Percentiles rank a stretch among this genome's conserved stretches.
Evolutionary conservation across 768 basidiomycete genomes (phyloP).

Genomic region (Leccinellum rugosiceps): DNA sequence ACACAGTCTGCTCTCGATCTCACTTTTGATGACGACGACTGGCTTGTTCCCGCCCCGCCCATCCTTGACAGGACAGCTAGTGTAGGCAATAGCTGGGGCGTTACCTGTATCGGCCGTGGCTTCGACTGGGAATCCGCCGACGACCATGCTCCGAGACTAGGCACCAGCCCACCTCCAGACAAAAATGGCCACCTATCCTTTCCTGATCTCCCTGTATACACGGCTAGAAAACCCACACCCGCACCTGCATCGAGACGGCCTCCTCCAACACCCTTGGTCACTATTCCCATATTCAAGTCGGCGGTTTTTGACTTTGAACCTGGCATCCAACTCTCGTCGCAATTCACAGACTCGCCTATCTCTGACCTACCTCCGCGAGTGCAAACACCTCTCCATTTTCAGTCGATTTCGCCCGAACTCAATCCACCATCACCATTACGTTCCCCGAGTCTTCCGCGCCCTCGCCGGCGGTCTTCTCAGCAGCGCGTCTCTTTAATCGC

Average conservation of each 20-base stretch:
- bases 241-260: constrained; percentile 10
- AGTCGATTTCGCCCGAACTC: constrained; percentile 15
- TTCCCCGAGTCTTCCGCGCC: constrained; percentile 58
- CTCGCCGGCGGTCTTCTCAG: constrained; percentile 76
- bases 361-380: constrained; percentile 29
- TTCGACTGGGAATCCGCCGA: constrained; percentile 65
- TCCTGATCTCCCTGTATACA: constrained; percentile 12
- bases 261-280: constrained; percentile 11
- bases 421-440: constrained; percentile 36
- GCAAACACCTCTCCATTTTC: constrained; percentile 21
- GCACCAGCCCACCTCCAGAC: constrained; percentile 5
- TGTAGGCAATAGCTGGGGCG: constrained; percentile 78
- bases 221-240: constrained; percentile 8
- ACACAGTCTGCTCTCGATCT: constrained; percentile 58
- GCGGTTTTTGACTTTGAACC: constrained; percentile 21
- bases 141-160: constrained; percentile 24
- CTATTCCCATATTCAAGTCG: constrained; percentile 27
- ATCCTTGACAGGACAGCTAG: constrained; percentile 61
- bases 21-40: constrained; percentile 68
- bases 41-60: constrained; percentile 51
- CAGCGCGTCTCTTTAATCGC: constrained; percentile 83
- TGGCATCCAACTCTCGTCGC: constrained; percentile 27
- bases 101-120: constrained; percentile 80
- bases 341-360: constrained; percentile 30
- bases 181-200: constrained; percentile 5